These are phyloP conservation scores for Laetiporus sulphureus DNA, from an alignment of 1,284 basidiomycete species.

Conservation along the genomic window DNA sequence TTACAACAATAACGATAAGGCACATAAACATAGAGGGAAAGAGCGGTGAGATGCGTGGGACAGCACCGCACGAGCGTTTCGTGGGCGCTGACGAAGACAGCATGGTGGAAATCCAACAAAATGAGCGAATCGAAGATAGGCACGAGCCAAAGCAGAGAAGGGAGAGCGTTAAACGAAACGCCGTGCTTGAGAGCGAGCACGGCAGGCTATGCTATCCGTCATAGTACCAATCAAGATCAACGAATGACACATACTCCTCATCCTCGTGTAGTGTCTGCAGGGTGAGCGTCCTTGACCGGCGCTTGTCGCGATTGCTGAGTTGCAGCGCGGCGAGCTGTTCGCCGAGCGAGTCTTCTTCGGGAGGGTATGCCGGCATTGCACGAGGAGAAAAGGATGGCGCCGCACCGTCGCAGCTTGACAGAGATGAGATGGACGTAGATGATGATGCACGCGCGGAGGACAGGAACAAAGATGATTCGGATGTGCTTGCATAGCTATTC, in stretches of 20 bases:
- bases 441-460: slow-evolving; percentile 43
- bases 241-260: slow-evolving; percentile 25
- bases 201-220: not conserved
- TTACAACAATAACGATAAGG: too few relatives aligned
- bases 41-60: too few relatives aligned
- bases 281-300: slow-evolving; percentile 8
- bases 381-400: too few relatives aligned
- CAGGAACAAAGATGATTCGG: not conserved
- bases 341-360: slow-evolving; percentile 3
- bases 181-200: not conserved
- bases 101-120: too few relatives aligned
- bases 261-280: slow-evolving; percentile 25
- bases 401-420: slow-evolving; percentile 33
- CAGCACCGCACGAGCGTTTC: too few relatives aligned
- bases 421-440: slow-evolving; percentile 48
- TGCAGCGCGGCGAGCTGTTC: slow-evolving; percentile 4
- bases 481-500: not conserved
- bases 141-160: not conserved
- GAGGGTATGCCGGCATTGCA: not conserved
- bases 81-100: too few relatives aligned
- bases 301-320: slow-evolving; percentile 10
- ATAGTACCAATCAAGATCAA: slow-evolving; percentile 13
- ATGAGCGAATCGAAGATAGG: too few relatives aligned
- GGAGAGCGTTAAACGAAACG: not conserved
- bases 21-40: too few relatives aligned